Evolutionary conservation across 2,329 filamentous ascomycete genomes (phyloP).

Genomic region (Aaosphaeria arxii): DNA sequence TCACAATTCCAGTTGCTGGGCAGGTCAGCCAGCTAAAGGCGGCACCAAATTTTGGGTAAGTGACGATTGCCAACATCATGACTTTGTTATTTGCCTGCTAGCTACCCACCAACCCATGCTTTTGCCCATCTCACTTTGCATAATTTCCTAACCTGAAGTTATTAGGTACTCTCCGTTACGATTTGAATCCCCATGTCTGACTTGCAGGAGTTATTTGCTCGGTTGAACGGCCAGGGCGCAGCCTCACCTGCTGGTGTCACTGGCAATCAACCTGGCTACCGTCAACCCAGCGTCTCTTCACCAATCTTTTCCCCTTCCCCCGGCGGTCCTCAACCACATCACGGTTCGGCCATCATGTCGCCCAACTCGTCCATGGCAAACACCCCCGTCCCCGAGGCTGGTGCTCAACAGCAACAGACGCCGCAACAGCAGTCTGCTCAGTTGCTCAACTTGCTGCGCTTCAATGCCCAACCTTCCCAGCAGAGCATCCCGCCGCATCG

Average conservation of each 20-base stretch:
- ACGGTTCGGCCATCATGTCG: constrained; percentile 58
- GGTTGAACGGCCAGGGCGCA: constrained; percentile 36
- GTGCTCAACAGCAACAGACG: constrained; percentile 42
- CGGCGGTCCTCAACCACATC: constrained; percentile 53
- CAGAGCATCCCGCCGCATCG: constrained; percentile 14
- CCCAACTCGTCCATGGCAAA: constrained; percentile 50
- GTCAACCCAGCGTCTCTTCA: constrained; percentile 57
- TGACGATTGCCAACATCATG: background rate
- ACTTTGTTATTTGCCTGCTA: background rate
- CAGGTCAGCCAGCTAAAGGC: background rate
- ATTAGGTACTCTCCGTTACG: too few relatives aligned
- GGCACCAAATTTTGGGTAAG: background rate
- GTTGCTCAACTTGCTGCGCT: constrained; percentile 64
- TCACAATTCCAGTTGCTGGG: background rate
- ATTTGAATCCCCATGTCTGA: constrained; percentile 34
- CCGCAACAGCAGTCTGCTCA: constrained; percentile 48
- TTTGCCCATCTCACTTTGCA: too few relatives aligned
- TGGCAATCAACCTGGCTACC: constrained; percentile 40
- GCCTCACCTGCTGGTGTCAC: constrained; percentile 3
- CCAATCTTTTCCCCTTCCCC: constrained; percentile 56
- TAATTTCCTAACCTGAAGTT: too few relatives aligned
- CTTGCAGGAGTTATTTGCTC: constrained; percentile 43
- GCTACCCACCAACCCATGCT: too few relatives aligned
- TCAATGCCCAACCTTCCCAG: constrained; percentile 50
- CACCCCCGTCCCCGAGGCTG: constrained; percentile 39